A percentile compares a stretch with the other conserved stretches of the same genome.
These are phyloP conservation scores for Hemisphaericaspora lyxosophila DNA, from an alignment of 1,139 yeast genomes.

Conservation along the genomic window DNA sequence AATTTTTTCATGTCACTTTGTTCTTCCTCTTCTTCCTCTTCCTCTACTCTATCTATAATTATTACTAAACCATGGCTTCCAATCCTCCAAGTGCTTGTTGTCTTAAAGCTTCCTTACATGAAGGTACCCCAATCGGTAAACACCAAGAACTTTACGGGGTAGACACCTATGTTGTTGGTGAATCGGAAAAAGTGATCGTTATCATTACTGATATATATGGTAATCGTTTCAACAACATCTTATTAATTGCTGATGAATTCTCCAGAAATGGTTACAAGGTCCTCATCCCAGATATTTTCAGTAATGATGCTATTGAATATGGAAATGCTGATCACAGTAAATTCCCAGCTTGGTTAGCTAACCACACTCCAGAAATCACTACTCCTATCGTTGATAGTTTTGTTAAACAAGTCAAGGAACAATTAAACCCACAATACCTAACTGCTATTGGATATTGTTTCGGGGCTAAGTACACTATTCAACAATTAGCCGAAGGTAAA, in stretches of 20 bases:
- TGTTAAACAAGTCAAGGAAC: conserved; percentile 41
- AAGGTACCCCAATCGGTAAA: conserved; percentile 51
- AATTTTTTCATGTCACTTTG: too few relatives aligned
- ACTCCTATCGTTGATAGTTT: conserved; percentile 40
- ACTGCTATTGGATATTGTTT: conserved; percentile 79
- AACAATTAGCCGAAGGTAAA: conserved; percentile 50
- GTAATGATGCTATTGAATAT: conserved; percentile 47
- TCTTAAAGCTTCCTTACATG: conserved; percentile 41
- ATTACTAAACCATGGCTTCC: conserved; percentile 48
- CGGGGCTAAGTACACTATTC: conserved; percentile 72
- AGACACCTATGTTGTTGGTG: conserved; percentile 58
- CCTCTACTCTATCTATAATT: too few relatives aligned
- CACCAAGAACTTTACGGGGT: conserved; percentile 43
- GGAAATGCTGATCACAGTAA: conserved; percentile 21
- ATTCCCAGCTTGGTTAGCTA: conserved; percentile 51
- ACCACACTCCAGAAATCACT: conserved; percentile 52
- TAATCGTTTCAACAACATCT: conserved; percentile 51
- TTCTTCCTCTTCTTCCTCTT: too few relatives aligned
- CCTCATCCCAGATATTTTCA: conserved; percentile 70
- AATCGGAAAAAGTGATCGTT: conserved; percentile 47
- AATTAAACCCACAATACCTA: conserved; percentile 50
- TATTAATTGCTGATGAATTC: conserved; percentile 68
- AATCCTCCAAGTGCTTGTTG: conserved; percentile 56
- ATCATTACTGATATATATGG: conserved; percentile 74
- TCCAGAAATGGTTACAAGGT: conserved; percentile 61